These are phyloP conservation scores for Ciborinia camelliae DNA, from an alignment of 2,329 filamentous ascomycete genomes.

Conservation along the genomic window DNA sequence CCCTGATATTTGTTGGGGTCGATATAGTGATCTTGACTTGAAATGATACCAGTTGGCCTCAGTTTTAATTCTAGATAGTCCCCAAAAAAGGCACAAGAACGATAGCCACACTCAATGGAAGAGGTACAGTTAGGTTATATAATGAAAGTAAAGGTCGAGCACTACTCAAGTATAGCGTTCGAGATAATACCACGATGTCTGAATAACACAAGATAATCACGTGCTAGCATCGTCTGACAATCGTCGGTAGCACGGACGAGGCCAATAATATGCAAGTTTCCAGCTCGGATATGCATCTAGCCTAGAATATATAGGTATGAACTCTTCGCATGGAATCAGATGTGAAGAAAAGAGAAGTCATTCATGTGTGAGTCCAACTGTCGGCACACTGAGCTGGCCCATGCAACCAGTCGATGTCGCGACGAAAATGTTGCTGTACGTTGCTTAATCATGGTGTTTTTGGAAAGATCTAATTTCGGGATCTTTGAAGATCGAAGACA, in stretches of 20 bases:
- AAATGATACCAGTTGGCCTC: not conserved
- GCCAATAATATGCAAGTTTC: constrained; percentile 14
- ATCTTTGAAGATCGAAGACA: not conserved
- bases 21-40: not conserved
- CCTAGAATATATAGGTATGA: not conserved
- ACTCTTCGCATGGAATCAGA: not conserved
- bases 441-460: not conserved
- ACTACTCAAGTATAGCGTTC: not conserved
- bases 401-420: not conserved
- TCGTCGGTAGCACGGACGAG: not conserved
- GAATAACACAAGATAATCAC: not conserved
- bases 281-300: constrained; percentile 12
- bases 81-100: not conserved
- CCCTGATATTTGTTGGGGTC: not conserved
- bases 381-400: not conserved
- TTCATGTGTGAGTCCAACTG: not conserved
- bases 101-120: not conserved
- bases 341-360: not conserved
- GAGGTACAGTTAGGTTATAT: not conserved
- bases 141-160: not conserved
- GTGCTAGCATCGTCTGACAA: not conserved
- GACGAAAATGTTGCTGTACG: not conserved
- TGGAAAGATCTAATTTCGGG: not conserved
- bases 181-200: not conserved
- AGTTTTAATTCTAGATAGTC: not conserved